Conservation (phyloP, 2,329 filamentous ascomycete genomes). For the Mycogone perniciosa region DNA sequence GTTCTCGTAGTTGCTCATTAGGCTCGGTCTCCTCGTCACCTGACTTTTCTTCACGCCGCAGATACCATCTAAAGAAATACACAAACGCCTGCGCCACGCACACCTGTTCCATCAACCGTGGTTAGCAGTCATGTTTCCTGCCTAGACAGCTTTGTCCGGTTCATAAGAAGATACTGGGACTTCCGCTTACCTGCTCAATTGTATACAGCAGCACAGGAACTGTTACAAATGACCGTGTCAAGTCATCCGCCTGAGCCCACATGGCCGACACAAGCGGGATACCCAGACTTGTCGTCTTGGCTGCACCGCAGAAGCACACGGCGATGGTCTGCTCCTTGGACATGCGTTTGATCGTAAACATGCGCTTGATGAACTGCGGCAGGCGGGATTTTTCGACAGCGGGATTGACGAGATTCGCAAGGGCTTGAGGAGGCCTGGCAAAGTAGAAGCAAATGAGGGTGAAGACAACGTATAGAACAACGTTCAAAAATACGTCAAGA, state of each 20-base stretch:
- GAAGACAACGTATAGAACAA: slow-evolving; percentile 58
- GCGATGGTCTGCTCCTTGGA: slow-evolving; percentile 58
- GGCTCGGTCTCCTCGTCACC: slow-evolving; percentile 12
- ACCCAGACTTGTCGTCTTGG: slow-evolving; percentile 65
- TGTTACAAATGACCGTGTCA: slow-evolving; percentile 52
- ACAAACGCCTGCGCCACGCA: slow-evolving; percentile 41
- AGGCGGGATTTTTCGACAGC: slow-evolving; percentile 26
- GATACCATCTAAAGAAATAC: slow-evolving; percentile 42
- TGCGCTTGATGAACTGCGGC: slow-evolving; percentile 24
- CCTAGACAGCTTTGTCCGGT: neutral
- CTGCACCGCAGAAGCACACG: slow-evolving; percentile 66
- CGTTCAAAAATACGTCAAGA: slow-evolving; percentile 61
- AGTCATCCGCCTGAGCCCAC: slow-evolving; percentile 51
- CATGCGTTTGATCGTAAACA: slow-evolving; percentile 46
- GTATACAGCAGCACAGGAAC: slow-evolving; percentile 58
- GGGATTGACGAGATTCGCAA: slow-evolving; percentile 29
- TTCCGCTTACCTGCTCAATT: slow-evolving; percentile 42
- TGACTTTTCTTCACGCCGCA: slow-evolving; percentile 23
- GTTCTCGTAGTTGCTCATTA: neutral
- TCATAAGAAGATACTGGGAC: neutral
- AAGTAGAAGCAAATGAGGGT: slow-evolving; percentile 53
- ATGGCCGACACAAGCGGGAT: slow-evolving; percentile 64
- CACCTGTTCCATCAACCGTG: slow-evolving; percentile 18
- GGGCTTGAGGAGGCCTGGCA: slow-evolving; percentile 34
- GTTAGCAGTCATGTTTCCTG: neutral